Evolutionary conservation across 2,329 filamentous ascomycete species (phyloP).

Genomic region (Cordyceps javanica): DNA sequence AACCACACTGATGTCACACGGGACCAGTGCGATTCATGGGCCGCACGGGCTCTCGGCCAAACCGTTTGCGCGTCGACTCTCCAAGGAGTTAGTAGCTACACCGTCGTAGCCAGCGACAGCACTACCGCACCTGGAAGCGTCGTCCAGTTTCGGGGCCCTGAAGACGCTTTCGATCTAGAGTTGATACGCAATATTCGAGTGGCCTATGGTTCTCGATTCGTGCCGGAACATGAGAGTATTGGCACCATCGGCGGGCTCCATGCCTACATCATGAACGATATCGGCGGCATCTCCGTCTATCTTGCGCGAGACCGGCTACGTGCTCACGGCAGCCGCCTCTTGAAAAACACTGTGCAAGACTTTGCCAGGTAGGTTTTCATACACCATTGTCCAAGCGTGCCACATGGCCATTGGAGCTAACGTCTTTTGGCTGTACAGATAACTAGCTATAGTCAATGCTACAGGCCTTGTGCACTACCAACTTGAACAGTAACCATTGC

Average conservation of each 20-base stretch:
- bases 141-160: not conserved
- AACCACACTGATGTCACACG: no score
- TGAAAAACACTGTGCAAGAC: not conserved
- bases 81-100: not conserved
- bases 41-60: no score
- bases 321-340: not conserved
- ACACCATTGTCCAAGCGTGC: no score
- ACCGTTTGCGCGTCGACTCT: no score
- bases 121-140: no score
- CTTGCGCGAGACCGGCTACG: not conserved
- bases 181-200: not conserved
- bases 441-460: no score
- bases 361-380: not conserved
- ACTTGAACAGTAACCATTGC: no score
- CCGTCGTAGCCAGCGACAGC: not conserved
- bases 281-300: not conserved
- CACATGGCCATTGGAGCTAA: no score
- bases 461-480: no score
- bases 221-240: not conserved
- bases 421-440: no score
- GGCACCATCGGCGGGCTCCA: not conserved
- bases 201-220: not conserved
- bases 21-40: no score
- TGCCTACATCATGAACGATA: not conserved
- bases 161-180: not conserved